These are phyloP conservation scores for Magnolia sinica DNA, from an alignment of 164 flowering plant species.

Conservation along the genomic window DNA sequence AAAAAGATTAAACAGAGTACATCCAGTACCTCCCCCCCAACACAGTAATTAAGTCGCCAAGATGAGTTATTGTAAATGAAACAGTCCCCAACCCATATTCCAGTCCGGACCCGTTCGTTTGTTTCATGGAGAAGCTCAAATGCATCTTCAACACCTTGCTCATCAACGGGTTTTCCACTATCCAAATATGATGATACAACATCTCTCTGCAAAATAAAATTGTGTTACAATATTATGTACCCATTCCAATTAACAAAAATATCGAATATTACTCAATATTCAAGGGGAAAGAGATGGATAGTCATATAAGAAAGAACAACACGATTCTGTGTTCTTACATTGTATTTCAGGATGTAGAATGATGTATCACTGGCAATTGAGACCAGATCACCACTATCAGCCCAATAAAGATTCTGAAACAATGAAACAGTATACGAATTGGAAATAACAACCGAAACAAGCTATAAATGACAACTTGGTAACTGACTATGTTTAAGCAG, in stretches of 20 bases:
- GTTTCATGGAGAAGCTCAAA: conserved; percentile 94
- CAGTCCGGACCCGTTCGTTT: conserved; percentile 91
- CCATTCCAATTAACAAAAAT: background rate
- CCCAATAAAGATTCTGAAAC: conserved; percentile 92
- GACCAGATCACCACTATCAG: conserved; percentile 96
- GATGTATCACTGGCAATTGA: conserved; percentile 90
- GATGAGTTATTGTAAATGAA: conserved; percentile 90
- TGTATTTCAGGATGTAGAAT: conserved; percentile 89
- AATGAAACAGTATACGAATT: conserved; percentile 4
- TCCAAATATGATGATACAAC: conserved; percentile 75
- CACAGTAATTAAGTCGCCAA: conserved; percentile 96
- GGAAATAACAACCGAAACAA: background rate
- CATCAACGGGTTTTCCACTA: conserved; percentile 81
- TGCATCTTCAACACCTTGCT: conserved; percentile 96
- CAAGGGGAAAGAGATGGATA: background rate
- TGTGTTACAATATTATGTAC: background rate
- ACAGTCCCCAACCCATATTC: conserved; percentile 97
- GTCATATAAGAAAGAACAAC: background rate
- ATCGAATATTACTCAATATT: background rate
- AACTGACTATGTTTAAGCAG: background rate
- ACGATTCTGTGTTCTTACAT: conserved; percentile 45
- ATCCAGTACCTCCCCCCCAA: conserved; percentile 87
- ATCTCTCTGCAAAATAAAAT: conserved; percentile 57
- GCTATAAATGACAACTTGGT: background rate
- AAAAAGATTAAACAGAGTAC: background rate